phyloP scores from a whole-genome alignment of 176 grass and related monocot genomes.

The Pharus latifolius region DNA sequence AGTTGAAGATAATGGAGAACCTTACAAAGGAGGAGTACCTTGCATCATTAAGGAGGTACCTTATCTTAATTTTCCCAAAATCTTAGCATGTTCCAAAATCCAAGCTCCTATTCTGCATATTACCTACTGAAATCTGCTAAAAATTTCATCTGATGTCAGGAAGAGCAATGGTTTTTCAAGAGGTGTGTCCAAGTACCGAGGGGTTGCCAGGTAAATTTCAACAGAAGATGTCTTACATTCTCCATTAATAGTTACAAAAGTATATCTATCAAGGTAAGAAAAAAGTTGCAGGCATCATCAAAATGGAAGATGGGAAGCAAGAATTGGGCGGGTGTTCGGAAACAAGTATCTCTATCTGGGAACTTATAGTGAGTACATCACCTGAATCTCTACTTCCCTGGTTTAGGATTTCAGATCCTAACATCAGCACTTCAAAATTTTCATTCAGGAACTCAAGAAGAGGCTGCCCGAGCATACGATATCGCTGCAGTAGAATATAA shows the following conservation, averaged over 20 bases:
- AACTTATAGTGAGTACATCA: conserved; percentile 35
- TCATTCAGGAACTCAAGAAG: conserved; percentile 47
- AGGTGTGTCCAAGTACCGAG: conserved; percentile 68
- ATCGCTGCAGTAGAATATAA: conserved; percentile 70
- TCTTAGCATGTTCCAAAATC: background rate
- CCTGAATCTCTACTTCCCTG: background rate
- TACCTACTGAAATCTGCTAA: background rate
- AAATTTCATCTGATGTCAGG: conserved; percentile 14
- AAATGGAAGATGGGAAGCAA: conserved; percentile 73
- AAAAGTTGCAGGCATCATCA: conserved; percentile 48
- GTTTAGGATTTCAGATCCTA: background rate
- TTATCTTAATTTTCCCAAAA: background rate
- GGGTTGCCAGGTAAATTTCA: conserved; percentile 42
- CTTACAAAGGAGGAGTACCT: conserved; percentile 72
- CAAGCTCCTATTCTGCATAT: background rate
- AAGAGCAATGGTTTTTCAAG: conserved; percentile 69
- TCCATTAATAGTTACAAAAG: background rate
- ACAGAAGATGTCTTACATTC: background rate
- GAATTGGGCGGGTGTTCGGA: conserved; percentile 58
- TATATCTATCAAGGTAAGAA: background rate
- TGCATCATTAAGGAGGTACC: conserved; percentile 45
- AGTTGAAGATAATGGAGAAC: conserved; percentile 57
- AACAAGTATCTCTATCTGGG: conserved; percentile 75
- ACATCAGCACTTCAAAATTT: background rate
- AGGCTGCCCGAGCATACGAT: conserved; percentile 55